Conservation (phyloP, 2,329 filamentous ascomycete genomes). For the Trichophyton schoenleinii region DNA sequence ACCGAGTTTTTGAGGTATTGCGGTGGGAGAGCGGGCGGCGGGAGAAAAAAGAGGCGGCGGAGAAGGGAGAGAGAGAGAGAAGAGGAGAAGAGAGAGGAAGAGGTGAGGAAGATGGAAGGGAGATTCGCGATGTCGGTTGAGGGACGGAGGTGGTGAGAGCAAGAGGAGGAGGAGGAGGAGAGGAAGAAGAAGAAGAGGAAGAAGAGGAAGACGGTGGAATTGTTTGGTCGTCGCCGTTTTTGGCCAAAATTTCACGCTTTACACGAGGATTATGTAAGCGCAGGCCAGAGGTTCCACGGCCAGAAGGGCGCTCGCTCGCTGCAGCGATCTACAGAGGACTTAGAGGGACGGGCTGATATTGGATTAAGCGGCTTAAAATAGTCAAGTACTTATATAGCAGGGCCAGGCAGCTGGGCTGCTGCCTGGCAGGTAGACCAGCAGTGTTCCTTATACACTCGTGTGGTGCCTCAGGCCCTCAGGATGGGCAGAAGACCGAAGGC, state of each 20-base stretch:
- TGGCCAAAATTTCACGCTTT: not conserved
- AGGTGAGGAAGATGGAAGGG: constrained; percentile 13
- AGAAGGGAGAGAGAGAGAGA: constrained; percentile 15
- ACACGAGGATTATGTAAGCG: not conserved
- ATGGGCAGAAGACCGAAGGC: too few relatives aligned
- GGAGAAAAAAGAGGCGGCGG: constrained; percentile 7
- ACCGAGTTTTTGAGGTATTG: constrained; percentile 6
- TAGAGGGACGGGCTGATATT: too few relatives aligned
- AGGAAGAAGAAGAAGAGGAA: too few relatives aligned
- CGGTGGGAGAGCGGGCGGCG: constrained; percentile 7
- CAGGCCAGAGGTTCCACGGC: not conserved
- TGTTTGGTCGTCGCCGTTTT: not conserved
- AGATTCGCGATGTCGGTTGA: constrained; percentile 11
- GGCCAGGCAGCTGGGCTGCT: too few relatives aligned
- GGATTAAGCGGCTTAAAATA: too few relatives aligned
- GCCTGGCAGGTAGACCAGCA: too few relatives aligned
- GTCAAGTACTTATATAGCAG: too few relatives aligned
- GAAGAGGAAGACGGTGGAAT: not conserved
- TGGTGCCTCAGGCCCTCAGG: too few relatives aligned
- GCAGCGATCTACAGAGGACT: too few relatives aligned
- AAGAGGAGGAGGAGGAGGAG: not conserved
- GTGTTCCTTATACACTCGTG: too few relatives aligned
- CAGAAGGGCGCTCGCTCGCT: not conserved
- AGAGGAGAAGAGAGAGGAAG: constrained; percentile 13
- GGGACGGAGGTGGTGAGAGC: not conserved